Evolutionary conservation across 768 basidiomycete species (phyloP).

Genomic region (Pisolithus orientalis): DNA sequence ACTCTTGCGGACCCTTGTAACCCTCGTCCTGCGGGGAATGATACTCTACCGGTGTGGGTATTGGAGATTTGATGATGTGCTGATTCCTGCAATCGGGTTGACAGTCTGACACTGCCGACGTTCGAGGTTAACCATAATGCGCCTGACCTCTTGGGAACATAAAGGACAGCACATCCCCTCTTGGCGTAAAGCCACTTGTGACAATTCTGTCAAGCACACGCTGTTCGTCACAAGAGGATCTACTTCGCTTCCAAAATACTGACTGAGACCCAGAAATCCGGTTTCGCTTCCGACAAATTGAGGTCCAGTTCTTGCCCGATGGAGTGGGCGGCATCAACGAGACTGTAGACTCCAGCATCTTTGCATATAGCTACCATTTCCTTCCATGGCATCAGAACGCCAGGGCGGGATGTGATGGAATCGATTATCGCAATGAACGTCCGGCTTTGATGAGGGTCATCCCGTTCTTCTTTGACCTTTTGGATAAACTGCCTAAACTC

Average conservation of each 20-base stretch:
- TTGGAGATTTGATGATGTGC: constrained; percentile 49
- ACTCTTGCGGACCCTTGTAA: constrained; percentile 27
- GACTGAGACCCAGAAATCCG: constrained; percentile 79
- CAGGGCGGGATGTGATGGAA: constrained; percentile 56
- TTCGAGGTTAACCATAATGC: neutral
- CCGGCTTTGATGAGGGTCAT: constrained; percentile 18
- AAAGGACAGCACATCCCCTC: constrained; percentile 62
- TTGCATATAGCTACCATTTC: constrained; percentile 59
- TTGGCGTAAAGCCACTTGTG: constrained; percentile 83
- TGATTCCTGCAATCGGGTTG: constrained; percentile 44
- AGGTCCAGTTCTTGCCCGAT: constrained; percentile 66
- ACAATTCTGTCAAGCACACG: constrained; percentile 46
- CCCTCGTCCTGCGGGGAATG: constrained; percentile 37
- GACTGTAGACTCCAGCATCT: constrained; percentile 53
- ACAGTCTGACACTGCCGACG: neutral
- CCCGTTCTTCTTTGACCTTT: constrained; percentile 18
- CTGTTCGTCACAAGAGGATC: neutral
- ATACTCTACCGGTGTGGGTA: constrained; percentile 53
- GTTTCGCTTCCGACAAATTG: constrained; percentile 46
- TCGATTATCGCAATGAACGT: constrained; percentile 70
- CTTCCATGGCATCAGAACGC: constrained; percentile 62
- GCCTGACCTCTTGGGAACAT: constrained; percentile 58
- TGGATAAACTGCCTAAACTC: constrained; percentile 37
- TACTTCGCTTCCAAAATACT: constrained; percentile 12
- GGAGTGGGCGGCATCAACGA: constrained; percentile 79